These are phyloP conservation scores for Epipyxis sp. DNA, from an alignment of 108 stramenopile species.

Conservation along the genomic window DNA sequence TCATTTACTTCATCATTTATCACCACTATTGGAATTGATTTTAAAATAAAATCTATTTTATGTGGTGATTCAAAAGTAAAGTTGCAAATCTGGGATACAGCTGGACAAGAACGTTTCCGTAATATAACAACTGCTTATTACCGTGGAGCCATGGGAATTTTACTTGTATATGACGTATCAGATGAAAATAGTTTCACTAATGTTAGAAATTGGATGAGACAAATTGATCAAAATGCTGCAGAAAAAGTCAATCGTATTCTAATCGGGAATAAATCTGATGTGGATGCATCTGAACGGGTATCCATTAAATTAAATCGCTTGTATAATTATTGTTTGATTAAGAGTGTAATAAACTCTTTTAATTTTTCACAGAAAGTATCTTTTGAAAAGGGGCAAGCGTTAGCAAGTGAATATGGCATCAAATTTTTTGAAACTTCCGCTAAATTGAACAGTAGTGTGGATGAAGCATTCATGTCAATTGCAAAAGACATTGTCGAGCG, in stretches of 20 bases:
- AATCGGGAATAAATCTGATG: constrained; percentile 57
- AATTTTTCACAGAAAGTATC: constrained; percentile 53
- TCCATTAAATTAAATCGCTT: constrained; percentile 16
- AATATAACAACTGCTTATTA: constrained; percentile 56
- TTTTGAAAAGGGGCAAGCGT: constrained; percentile 70
- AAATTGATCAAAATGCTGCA: constrained; percentile 52
- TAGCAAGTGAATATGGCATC: constrained; percentile 88
- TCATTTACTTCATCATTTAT: constrained; percentile 47
- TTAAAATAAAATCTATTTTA: constrained; percentile 48
- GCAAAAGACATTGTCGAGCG: constrained; percentile 56
- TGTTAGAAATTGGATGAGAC: constrained; percentile 50
- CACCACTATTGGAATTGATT: constrained; percentile 55
- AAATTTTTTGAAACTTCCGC: constrained; percentile 94
- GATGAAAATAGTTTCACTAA: constrained; percentile 41
- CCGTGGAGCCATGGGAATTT: constrained; percentile 49
- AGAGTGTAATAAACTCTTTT: no score
- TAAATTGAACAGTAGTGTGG: constrained; percentile 84
- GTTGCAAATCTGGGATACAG: constrained; percentile 98
- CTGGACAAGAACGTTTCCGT: constrained; percentile 84
- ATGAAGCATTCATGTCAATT: constrained; percentile 77
- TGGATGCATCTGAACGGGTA: constrained; percentile 37
- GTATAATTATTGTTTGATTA: constrained; percentile 5
- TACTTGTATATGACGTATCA: constrained; percentile 45
- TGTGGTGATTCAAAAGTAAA: constrained; percentile 65
- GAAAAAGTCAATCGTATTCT: constrained; percentile 45